Percentiles rank a stretch among this genome's conserved stretches.
phyloP scores from a whole-genome alignment of 2,329 filamentous ascomycete genomes.

The Chaetomiaceae sp. region DNA sequence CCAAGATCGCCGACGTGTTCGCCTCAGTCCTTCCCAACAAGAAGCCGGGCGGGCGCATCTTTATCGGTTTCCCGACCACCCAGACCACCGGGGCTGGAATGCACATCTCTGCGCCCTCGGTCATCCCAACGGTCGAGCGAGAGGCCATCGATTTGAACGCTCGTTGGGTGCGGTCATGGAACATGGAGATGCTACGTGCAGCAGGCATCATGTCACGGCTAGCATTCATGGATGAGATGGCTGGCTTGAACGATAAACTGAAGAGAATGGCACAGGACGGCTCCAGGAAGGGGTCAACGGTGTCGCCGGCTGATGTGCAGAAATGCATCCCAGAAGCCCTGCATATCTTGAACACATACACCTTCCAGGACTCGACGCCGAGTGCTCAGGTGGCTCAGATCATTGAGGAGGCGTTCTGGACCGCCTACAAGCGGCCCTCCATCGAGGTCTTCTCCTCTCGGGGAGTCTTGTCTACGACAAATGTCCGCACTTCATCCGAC shows the following conservation, averaged over 20 bases:
- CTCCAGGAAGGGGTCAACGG: conserved; percentile 41
- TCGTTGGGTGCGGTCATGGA: conserved; percentile 91
- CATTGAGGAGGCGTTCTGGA: conserved; percentile 96
- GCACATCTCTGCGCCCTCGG: conserved; percentile 90
- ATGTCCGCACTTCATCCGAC: conserved; percentile 71
- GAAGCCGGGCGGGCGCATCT: conserved; percentile 76
- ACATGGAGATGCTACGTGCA: conserved; percentile 84
- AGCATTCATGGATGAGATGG: conserved; percentile 85
- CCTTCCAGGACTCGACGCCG: conserved; percentile 84
- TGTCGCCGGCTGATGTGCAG: conserved; percentile 59
- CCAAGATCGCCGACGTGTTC: conserved; percentile 72
- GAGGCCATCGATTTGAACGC: conserved; percentile 97
- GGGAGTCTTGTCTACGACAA: conserved; percentile 77
- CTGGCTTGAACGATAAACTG: conserved; percentile 61
- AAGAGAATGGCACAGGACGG: conserved; percentile 32
- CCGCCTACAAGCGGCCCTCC: conserved; percentile 71
- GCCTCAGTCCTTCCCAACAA: conserved; percentile 84
- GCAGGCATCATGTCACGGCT: conserved; percentile 87
- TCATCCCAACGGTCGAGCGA: conserved; percentile 95
- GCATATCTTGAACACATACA: conserved; percentile 82
- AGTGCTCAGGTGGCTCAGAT: conserved; percentile 76
- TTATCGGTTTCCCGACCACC: conserved; percentile 95
- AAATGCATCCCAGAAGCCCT: conserved; percentile 71
- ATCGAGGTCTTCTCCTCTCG: conserved; percentile 86
- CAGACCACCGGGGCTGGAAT: conserved; percentile 93